Percentiles rank a stretch among this genome's conserved stretches.
Conservation (phyloP, 768 basidiomycete species). For the Leccinum rimulosum region DNA sequence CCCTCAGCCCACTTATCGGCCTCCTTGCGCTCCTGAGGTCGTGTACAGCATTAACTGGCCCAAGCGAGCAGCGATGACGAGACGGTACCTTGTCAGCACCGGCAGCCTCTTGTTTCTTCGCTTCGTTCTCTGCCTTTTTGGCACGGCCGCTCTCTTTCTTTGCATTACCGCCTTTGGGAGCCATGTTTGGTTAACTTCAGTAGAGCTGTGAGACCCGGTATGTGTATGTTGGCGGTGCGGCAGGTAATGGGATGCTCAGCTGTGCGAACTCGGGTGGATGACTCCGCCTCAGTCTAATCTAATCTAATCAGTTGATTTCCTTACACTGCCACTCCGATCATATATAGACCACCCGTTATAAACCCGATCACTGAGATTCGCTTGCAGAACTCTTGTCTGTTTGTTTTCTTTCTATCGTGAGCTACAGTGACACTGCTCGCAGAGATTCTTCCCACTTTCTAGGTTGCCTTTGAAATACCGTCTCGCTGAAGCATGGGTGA, state of each 20-base stretch:
- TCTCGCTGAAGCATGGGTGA: constrained; percentile 26
- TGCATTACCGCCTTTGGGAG: constrained; percentile 84
- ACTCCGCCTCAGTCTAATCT: constrained; percentile 13
- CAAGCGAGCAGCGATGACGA: neutral
- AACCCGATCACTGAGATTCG: constrained; percentile 2
- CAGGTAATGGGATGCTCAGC: neutral
- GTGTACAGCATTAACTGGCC: constrained; percentile 3
- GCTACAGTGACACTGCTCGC: neutral
- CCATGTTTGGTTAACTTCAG: constrained; percentile 44
- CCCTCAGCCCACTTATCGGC: constrained; percentile 66
- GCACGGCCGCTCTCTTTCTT: constrained; percentile 91
- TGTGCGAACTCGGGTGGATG: constrained; percentile 12
- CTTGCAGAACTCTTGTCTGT: constrained; percentile 1
- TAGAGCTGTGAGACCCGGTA: constrained; percentile 6
- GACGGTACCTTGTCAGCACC: constrained; percentile 55
- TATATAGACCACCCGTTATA: neutral
- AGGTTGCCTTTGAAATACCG: neutral
- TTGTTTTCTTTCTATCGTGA: neutral
- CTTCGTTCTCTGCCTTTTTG: constrained; percentile 90
- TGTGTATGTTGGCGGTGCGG: constrained; percentile 1
- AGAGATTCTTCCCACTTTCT: neutral
- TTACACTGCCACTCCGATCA: constrained; percentile 26
- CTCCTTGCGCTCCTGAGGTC: constrained; percentile 65
- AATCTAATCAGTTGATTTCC: constrained; percentile 17
- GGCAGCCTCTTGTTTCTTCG: constrained; percentile 68